Conservation (phyloP, 148 eudicot species). For the Chenopodium quinoa region DNA sequence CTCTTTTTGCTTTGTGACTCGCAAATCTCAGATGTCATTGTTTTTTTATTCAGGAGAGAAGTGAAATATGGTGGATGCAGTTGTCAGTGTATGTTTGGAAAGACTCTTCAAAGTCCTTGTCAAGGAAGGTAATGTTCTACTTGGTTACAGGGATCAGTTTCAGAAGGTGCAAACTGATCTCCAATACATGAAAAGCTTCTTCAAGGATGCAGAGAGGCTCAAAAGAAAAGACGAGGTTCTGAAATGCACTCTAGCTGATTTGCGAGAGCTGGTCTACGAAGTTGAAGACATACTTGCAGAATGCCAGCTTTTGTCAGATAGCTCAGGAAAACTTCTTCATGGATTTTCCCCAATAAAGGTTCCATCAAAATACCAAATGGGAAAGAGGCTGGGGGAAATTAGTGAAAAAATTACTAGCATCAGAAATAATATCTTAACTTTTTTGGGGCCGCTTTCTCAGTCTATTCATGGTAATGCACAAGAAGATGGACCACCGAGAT, state of each 20-base stretch:
- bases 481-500: slow-evolving; percentile 33
- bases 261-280: slow-evolving; percentile 44
- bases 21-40: background rate
- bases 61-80: slow-evolving; percentile 54
- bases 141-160: slow-evolving; percentile 36
- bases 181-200: slow-evolving; percentile 41
- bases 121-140: slow-evolving; percentile 33
- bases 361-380: slow-evolving; percentile 22
- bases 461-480: slow-evolving; percentile 22
- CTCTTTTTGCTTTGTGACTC: background rate
- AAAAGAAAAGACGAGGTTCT: slow-evolving; percentile 41
- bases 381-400: slow-evolving; percentile 38
- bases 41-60: background rate
- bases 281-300: slow-evolving; percentile 47
- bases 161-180: slow-evolving; percentile 44
- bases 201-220: slow-evolving; percentile 52
- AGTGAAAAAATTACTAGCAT: slow-evolving; percentile 33
- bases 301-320: slow-evolving; percentile 29
- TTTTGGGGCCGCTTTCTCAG: slow-evolving; percentile 27
- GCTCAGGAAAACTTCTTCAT: slow-evolving; percentile 24
- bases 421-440: slow-evolving; percentile 32
- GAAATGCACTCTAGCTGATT: slow-evolving; percentile 22
- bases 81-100: slow-evolving; percentile 42
- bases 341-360: slow-evolving; percentile 27
- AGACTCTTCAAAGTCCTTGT: slow-evolving; percentile 35